These are phyloP conservation scores for Trichoderma semiorbis DNA, from an alignment of 2,329 filamentous ascomycete species.

Conservation along the genomic window DNA sequence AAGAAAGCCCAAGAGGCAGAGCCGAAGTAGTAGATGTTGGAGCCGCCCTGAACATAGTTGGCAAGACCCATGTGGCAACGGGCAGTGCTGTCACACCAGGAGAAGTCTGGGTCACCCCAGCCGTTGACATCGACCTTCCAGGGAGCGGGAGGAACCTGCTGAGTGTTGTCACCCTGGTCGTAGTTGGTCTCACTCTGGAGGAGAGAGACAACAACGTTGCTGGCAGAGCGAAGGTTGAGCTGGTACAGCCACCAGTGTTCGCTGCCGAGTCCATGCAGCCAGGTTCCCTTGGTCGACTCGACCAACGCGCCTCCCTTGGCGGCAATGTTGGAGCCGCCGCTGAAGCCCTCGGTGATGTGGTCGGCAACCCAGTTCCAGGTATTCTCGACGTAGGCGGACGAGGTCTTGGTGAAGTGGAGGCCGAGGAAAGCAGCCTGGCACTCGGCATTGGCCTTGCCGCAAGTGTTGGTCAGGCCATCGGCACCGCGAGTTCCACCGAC, in stretches of 20 bases:
- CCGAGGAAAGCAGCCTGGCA: slow-evolving; percentile 48
- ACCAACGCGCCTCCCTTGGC: slow-evolving; percentile 47
- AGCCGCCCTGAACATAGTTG: slow-evolving; percentile 41
- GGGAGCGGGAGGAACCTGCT: slow-evolving; percentile 35
- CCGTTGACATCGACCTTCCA: slow-evolving; percentile 35
- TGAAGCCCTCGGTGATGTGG: slow-evolving; percentile 47
- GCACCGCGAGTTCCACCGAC: slow-evolving; percentile 42
- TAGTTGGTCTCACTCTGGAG: slow-evolving; percentile 53
- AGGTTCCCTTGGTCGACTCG: slow-evolving; percentile 48
- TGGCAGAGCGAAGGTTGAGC: slow-evolving; percentile 48
- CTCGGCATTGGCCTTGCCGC: slow-evolving; percentile 29
- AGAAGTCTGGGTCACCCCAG: slow-evolving; percentile 44
- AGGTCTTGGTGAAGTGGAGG: slow-evolving; percentile 44
- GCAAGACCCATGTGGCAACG: slow-evolving; percentile 42
- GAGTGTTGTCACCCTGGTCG: slow-evolving; percentile 33
- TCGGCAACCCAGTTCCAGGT: slow-evolving; percentile 45
- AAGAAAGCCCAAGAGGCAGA: slow-evolving; percentile 45
- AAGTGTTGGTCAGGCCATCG: slow-evolving; percentile 37
- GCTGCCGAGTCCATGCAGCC: slow-evolving; percentile 45
- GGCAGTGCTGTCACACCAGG: slow-evolving; percentile 34
- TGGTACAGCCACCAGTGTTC: slow-evolving; percentile 60
- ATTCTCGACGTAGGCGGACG: slow-evolving; percentile 25
- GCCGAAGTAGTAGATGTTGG: slow-evolving; percentile 39
- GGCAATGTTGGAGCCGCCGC: slow-evolving; percentile 44
- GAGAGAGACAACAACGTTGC: slow-evolving; percentile 49